A percentile compares a stretch with the other conserved stretches of the same genome.
Evolutionary conservation across 2,329 filamentous ascomycete species (phyloP).

Genomic region (Beauveria rudraprayagi): DNA sequence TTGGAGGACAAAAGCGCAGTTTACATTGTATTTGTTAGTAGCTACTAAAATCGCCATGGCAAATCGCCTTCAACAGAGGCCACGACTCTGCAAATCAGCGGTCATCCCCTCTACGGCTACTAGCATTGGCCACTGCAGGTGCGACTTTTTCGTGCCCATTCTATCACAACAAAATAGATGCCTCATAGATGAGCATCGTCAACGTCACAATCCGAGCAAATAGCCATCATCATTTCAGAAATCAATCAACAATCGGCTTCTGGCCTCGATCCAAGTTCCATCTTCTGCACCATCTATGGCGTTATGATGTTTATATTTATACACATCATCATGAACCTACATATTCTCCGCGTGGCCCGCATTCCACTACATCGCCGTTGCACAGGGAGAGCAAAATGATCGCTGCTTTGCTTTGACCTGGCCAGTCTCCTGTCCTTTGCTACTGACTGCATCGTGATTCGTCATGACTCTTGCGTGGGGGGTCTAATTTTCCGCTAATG

Average conservation of each 20-base stretch:
- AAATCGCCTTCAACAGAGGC: not conserved
- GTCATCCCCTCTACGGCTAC: not conserved
- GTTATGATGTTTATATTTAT: no score
- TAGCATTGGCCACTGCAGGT: not conserved
- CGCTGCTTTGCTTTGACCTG: not conserved
- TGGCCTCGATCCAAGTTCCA: no score
- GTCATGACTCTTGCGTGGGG: no score
- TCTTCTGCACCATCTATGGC: no score
- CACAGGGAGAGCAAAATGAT: not conserved
- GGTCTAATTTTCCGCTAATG: not conserved
- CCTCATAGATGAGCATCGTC: no score
- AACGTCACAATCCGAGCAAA: no score
- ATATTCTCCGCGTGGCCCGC: not conserved
- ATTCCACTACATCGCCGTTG: constrained; percentile 1
- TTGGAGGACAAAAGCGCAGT: not conserved
- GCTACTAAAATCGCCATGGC: not conserved
- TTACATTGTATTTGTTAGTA: not conserved
- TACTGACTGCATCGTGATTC: not conserved
- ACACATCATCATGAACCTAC: not conserved
- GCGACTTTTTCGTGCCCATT: no score
- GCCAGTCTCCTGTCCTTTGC: not conserved
- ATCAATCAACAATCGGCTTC: no score
- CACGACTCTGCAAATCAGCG: not conserved
- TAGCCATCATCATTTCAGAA: no score
- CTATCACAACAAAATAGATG: not conserved